Evolutionary conservation across 768 basidiomycete genomes (phyloP), one percentile per base, ranked within the genome.

Genomic region (Suillus lakei): DNA sequence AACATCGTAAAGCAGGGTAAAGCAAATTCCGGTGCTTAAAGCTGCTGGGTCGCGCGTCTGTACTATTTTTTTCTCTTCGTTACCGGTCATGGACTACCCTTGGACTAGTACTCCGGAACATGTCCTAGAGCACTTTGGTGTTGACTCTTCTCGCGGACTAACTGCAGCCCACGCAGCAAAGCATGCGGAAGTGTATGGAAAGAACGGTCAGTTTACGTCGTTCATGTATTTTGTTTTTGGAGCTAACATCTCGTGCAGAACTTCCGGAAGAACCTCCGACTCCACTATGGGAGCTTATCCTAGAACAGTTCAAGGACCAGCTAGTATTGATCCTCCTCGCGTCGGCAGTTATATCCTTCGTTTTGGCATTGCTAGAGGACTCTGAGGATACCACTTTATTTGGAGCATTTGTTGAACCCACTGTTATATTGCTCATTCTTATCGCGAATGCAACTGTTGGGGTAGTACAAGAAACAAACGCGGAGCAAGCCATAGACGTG

Each of bases 271-370:
- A 96, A 12, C 91, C 93, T 0, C 81, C 93, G 4, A 98, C 97
- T 5, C 93, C 96, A 4, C 74, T 99, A 38, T 96, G 95, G 94
- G 86, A 94, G 74, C 88, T 99, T 66, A 91, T 99, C 66, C 85
- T 99, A n/a, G 96, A 98, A 70, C 97, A 99, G 80, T 99, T 99
- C 85, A 92, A 99, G 83, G 97, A 99, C 80, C 95, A 98, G 78
- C 88, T 99, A 34, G 97, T 99, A 48, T 90, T 99, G 68, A 99
- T 99, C 74, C 86, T 99, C 39, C 90, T 99, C 54, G 96, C 86
- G 3, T 98, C 96, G 1, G 97, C 97, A 15, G 89, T 93, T 53
- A 85, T 99, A 69, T 99, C 97, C 12, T 96, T 99, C 78, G 82
- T 96, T 16, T 83, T 99, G 46, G 97, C 97, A 9, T 77, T 97